Conservation (phyloP, 2,329 filamentous ascomycete genomes). For the Sphaerulina populicola region DNA sequence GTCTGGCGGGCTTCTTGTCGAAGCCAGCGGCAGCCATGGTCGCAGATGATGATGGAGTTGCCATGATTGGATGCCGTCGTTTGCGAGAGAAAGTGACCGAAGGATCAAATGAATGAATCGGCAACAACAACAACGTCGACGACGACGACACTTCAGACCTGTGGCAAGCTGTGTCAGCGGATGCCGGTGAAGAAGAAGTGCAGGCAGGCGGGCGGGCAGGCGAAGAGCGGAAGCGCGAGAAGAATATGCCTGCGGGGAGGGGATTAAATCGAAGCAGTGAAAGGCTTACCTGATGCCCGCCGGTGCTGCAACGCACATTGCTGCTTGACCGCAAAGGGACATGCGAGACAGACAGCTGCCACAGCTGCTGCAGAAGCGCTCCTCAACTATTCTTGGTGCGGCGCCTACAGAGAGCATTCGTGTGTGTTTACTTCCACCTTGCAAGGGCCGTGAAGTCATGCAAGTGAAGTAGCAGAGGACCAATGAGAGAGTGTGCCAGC, state of each 20-base stretch:
- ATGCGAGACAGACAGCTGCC: slow-evolving; percentile 20
- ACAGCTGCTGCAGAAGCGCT: slow-evolving; percentile 19
- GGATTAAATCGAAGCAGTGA: slow-evolving; percentile 17
- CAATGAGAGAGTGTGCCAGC: slow-evolving; percentile 16
- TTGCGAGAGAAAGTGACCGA: slow-evolving; percentile 25
- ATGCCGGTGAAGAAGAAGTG: slow-evolving; percentile 16
- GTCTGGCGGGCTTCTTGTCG: slow-evolving; percentile 32
- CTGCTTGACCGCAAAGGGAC: slow-evolving; percentile 18
- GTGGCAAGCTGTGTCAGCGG: slow-evolving; percentile 21
- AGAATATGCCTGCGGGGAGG: slow-evolving; percentile 9
- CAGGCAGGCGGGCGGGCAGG: slow-evolving; percentile 5
- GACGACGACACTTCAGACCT: slow-evolving; percentile 22
- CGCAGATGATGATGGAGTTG: slow-evolving; percentile 28
- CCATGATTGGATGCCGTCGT: slow-evolving; percentile 25
- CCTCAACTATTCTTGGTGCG: slow-evolving; percentile 25
- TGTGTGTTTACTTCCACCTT: slow-evolving; percentile 14
- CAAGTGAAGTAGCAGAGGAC: slow-evolving; percentile 10
- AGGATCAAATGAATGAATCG: slow-evolving; percentile 29
- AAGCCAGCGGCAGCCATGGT: slow-evolving; percentile 32
- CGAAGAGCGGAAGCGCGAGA: slow-evolving; percentile 13
- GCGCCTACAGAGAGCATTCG: slow-evolving; percentile 22
- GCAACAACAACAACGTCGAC: slow-evolving; percentile 17
- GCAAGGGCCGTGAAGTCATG: slow-evolving; percentile 14
- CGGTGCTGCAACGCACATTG: slow-evolving; percentile 21
- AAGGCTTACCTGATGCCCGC: slow-evolving; percentile 23